Conservation (phyloP, 305 asterid genomes). For the Fraxinus velutina region DNA sequence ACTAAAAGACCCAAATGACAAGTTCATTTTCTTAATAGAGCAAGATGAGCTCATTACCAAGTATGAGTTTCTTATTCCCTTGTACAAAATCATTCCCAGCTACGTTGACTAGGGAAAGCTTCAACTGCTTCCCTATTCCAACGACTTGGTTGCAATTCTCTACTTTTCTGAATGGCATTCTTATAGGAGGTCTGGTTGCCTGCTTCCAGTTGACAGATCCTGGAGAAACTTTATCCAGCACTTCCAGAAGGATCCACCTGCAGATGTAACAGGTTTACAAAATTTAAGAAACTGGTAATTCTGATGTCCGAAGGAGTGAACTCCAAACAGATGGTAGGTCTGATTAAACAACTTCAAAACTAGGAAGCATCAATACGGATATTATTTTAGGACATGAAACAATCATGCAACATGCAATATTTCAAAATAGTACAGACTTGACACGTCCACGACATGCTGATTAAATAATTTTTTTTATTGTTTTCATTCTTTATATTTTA, state of each 20-base stretch:
- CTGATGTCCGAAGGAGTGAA: constrained; percentile 1
- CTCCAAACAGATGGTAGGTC: neutral
- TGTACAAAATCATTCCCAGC: constrained; percentile 92
- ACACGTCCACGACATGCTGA: neutral
- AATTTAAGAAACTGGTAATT: neutral
- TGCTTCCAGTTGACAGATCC: constrained; percentile 85
- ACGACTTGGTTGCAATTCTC: constrained; percentile 95
- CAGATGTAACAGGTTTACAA: constrained; percentile 5
- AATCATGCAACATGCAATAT: neutral
- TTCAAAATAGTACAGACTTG: neutral
- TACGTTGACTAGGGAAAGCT: constrained; percentile 80
- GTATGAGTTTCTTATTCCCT: constrained; percentile 88
- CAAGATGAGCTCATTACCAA: constrained; percentile 52
- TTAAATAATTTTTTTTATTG: neutral
- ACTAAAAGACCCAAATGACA: neutral
- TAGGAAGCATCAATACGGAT: neutral
- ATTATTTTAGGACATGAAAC: neutral
- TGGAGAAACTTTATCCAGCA: constrained; percentile 68
- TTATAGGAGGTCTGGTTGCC: constrained; percentile 85
- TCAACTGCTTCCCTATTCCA: constrained; percentile 71
- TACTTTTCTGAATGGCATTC: constrained; percentile 86
- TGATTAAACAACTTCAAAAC: neutral
- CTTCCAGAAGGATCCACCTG: constrained; percentile 89
- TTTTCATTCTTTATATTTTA: neutral
- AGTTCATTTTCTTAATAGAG: constrained; percentile 3